phyloP scores from a whole-genome alignment of 73 alveolate species.

The Paraurostyla sp. region DNA sequence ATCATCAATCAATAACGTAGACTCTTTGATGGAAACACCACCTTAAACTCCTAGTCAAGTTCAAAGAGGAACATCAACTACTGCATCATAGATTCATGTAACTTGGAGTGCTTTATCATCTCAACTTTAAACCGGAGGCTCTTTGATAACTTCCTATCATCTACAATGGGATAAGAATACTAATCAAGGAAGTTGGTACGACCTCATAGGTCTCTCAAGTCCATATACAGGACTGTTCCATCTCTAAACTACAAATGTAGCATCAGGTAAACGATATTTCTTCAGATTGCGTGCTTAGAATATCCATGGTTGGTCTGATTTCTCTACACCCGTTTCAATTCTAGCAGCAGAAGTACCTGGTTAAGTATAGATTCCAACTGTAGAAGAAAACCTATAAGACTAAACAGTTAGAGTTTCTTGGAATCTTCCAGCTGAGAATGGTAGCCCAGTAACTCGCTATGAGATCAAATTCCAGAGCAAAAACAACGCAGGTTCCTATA shows the following conservation, averaged over 20 bases:
- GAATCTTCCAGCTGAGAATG: conserved; percentile 54
- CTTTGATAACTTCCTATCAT: conserved; percentile 48
- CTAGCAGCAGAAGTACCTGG: conserved; percentile 69
- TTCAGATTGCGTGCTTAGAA: conserved; percentile 68
- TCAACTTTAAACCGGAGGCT: conserved; percentile 50
- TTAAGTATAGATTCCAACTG: conserved; percentile 12
- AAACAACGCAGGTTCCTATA: not conserved
- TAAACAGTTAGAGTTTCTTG: conserved; percentile 52
- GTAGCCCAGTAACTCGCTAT: conserved; percentile 41
- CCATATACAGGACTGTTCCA: conserved; percentile 5
- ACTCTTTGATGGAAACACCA: not conserved
- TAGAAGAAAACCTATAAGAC: conserved; percentile 15
- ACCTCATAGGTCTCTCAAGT: conserved; percentile 29
- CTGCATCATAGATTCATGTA: not conserved
- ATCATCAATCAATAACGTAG: conserved; percentile 16
- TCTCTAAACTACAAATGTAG: not conserved
- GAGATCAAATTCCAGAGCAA: not conserved
- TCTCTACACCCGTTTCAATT: conserved; percentile 21
- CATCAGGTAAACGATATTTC: conserved; percentile 46
- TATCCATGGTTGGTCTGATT: conserved; percentile 70
- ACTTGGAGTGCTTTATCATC: conserved; percentile 11
- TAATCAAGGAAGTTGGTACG: conserved; percentile 29
- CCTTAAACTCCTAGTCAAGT: conserved; percentile 45
- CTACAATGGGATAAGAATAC: conserved; percentile 49
- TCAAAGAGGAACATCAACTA: conserved; percentile 30